Evolutionary conservation across 2,329 filamentous ascomycete genomes (phyloP).

Genomic region (Trichothecium sympodiale): DNA sequence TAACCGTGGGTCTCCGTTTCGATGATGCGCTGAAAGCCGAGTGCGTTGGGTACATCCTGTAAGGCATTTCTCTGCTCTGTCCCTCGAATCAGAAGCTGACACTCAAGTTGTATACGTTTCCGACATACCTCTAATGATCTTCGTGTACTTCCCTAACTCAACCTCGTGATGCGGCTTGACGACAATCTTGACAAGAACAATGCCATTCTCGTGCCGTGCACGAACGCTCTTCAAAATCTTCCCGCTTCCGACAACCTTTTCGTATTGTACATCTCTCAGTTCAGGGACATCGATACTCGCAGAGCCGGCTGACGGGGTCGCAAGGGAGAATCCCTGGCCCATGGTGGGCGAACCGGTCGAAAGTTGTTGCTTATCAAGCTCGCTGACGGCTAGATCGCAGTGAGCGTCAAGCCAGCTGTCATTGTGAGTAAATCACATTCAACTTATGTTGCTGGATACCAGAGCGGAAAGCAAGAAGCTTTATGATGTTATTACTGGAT

Average conservation of each 20-base stretch:
- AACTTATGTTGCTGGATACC: too few relatives aligned
- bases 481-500: too few relatives aligned
- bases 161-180: slow-evolving; percentile 84
- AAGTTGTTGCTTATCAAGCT: not conserved
- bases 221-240: slow-evolving; percentile 96
- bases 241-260: slow-evolving; percentile 81
- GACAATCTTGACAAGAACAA: slow-evolving; percentile 88
- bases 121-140: slow-evolving; percentile 58
- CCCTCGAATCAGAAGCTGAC: not conserved
- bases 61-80: slow-evolving; percentile 70
- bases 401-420: too few relatives aligned
- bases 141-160: slow-evolving; percentile 68
- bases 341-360: slow-evolving; percentile 34
- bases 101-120: not conserved
- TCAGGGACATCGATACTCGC: slow-evolving; percentile 92
- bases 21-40: slow-evolving; percentile 80
- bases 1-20: slow-evolving; percentile 90
- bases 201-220: slow-evolving; percentile 77
- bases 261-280: slow-evolving; percentile 80
- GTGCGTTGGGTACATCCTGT: slow-evolving; percentile 76
- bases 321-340: slow-evolving; percentile 94
- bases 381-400: too few relatives aligned
- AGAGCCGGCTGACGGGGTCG: slow-evolving; percentile 80
- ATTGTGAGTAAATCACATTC: too few relatives aligned
- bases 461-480: too few relatives aligned